phyloP scores from a whole-genome alignment of 1,139 yeast species.

The Candida frijolesensis region DNA sequence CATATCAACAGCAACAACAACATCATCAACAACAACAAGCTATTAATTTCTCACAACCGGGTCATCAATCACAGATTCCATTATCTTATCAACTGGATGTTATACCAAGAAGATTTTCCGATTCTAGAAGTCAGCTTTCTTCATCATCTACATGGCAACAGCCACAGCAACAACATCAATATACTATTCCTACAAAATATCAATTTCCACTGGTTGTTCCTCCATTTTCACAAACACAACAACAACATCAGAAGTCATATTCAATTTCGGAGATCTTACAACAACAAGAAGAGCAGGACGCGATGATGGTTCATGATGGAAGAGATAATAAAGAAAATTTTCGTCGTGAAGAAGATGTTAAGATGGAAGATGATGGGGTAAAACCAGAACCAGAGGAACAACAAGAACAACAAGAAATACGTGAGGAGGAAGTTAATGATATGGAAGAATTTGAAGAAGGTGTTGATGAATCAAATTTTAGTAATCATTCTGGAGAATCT shows the following conservation, averaged over 20 bases:
- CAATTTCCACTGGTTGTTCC: neutral
- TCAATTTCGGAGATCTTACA: slow-evolving; percentile 4
- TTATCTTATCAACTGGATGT: slow-evolving; percentile 9
- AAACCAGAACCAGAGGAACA: neutral
- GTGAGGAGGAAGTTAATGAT: slow-evolving; percentile 9
- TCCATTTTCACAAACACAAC: neutral
- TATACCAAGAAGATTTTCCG: slow-evolving; percentile 14
- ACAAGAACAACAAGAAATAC: no score
- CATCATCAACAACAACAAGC: slow-evolving; percentile 6
- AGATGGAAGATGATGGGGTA: slow-evolving; percentile 3
- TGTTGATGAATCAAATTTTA: slow-evolving; percentile 6
- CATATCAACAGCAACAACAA: slow-evolving; percentile 7
- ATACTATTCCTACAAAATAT: slow-evolving; percentile 2
- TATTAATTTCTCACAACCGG: slow-evolving; percentile 6
- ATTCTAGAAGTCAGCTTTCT: slow-evolving; percentile 5
- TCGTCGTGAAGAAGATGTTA: neutral
- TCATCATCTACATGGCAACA: slow-evolving; percentile 1
- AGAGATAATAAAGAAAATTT: no score
- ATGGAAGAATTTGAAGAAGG: slow-evolving; percentile 4
- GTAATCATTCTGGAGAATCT: slow-evolving; percentile 28
- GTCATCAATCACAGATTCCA: slow-evolving; percentile 6
- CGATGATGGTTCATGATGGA: neutral
- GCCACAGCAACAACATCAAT: slow-evolving; percentile 6
- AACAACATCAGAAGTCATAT: slow-evolving; percentile 2
- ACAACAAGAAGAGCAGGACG: slow-evolving; percentile 5